Base-by-base conservation (phyloP, 139 green algal genomes). In the Picochlorum sp. region DNA sequence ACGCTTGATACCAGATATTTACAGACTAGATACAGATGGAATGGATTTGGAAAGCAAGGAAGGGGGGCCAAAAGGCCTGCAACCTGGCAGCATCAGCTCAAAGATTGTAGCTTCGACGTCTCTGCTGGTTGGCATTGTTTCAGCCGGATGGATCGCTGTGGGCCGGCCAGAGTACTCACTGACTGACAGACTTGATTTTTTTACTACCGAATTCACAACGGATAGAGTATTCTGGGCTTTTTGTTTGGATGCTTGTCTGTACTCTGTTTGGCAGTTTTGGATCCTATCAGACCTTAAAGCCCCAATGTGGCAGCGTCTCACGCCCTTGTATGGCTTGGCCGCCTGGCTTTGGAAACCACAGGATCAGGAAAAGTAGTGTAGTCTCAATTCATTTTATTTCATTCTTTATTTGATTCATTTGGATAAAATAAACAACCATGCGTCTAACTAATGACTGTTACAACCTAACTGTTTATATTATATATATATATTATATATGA, bases 171-270 rank as follows among this genome's bases (percentile, higher is more conserved):
- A 94, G 69, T 81, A 78, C 54, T 24, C 25, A 26, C 47, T 90
- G 18, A 47, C 53, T 3, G 74, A 72, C 5, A 63, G 85, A 6
- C 39, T 61, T 41, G 50, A 68, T 0, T 86, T 83, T 14, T 70
- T 83, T 7, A 10, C 59, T 0, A n/a, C 55, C 3, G 56, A 58
- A 16, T 63, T 78, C 33, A 55, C 35, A 13, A 57, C 20, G 35
- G 77, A 85, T 44, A 68, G 83, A 25, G 84, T 83, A 4, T 89
- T 87, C 50, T 94, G 69, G 72, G 87, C 87, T 4, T 95, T 95
- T 68, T 49, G 74, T 3, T 43, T 93, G 45, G 87, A 95, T 61
- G 56, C 69, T 4, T 39, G 44, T 0, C 61, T 94, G 36, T 95
- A 93, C 67, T 63, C 35, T 12, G 62, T 87, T 10, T 95, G 78